A percentile compares a stretch with the other conserved stretches of the same genome.
These are phyloP conservation scores for Lecanicillium sp. DNA, from an alignment of 2,329 filamentous ascomycete genomes.

Conservation along the genomic window DNA sequence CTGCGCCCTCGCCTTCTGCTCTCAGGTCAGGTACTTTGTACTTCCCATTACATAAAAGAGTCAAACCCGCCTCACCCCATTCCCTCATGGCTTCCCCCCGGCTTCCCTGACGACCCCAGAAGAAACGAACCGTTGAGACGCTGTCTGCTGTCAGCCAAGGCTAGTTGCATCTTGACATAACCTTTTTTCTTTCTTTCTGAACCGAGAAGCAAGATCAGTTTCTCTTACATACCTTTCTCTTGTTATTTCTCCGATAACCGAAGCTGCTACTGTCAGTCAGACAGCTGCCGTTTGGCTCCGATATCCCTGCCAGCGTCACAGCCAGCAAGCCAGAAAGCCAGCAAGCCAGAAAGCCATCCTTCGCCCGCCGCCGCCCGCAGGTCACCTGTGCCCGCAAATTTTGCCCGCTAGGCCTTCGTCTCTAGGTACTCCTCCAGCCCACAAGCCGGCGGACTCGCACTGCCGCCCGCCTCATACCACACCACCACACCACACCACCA, in stretches of 20 bases:
- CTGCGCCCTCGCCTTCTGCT: background rate
- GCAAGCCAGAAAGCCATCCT: too few relatives aligned
- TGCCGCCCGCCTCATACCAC: too few relatives aligned
- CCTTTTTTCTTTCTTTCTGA: background rate
- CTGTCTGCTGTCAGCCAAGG: background rate
- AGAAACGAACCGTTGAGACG: background rate
- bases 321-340: too few relatives aligned
- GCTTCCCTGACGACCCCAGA: constrained; percentile 12
- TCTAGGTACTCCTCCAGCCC: too few relatives aligned
- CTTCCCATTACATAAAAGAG: constrained; percentile 20
- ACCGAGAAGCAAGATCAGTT: background rate
- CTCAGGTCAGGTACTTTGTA: constrained; percentile 4
- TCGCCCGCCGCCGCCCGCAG: constrained; percentile 12
- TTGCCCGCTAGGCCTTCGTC: too few relatives aligned
- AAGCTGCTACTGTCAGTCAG: background rate
- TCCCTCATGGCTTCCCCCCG: background rate
- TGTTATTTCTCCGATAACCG: background rate
- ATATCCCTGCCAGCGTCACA: background rate
- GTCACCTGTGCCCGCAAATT: constrained; percentile 12
- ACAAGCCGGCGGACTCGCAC: too few relatives aligned
- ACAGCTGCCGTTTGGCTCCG: background rate
- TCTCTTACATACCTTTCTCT: background rate
- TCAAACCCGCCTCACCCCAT: constrained; percentile 9
- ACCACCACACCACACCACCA: too few relatives aligned
- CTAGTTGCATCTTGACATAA: too few relatives aligned